A percentile compares a stretch with the other conserved stretches of the same genome.
phyloP scores from a whole-genome alignment of 345 rosid genomes.

The Balakata baccata region DNA sequence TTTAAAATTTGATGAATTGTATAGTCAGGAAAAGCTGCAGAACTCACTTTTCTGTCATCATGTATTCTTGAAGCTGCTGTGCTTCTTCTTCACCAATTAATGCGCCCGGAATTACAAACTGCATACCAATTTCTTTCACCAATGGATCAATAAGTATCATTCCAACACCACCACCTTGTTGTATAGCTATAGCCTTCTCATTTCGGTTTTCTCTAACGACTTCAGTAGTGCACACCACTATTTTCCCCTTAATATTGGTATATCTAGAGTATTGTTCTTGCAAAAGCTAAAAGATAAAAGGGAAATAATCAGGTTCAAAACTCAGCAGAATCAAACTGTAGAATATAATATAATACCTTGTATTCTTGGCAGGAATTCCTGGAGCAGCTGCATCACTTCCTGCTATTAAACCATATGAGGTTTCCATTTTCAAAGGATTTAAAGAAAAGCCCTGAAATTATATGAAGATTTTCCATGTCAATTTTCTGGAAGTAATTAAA shows the following conservation, averaged over 20 bases:
- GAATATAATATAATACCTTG: conserved; percentile 23
- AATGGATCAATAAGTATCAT: conserved; percentile 39
- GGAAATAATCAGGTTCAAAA: no score
- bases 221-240: conserved; percentile 42
- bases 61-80: conserved; percentile 36
- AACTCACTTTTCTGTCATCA: conserved; percentile 37
- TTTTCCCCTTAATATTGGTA: conserved; percentile 41
- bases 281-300: conserved; percentile 36
- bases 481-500: neutral
- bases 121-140: conserved; percentile 40
- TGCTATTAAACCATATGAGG: conserved; percentile 27
- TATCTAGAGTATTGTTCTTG: conserved; percentile 42
- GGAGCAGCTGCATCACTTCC: conserved; percentile 48
- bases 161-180: conserved; percentile 43
- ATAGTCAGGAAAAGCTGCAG: neutral
- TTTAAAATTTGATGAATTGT: neutral
- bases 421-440: conserved; percentile 41
- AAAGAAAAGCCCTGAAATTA: conserved; percentile 36
- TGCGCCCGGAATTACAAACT: conserved; percentile 37
- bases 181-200: conserved; percentile 28
- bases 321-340: no score
- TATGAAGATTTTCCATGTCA: neutral
- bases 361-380: conserved; percentile 41
- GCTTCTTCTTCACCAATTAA: conserved; percentile 40
- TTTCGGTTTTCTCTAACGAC: conserved; percentile 17